A percentile compares a stretch with the other conserved stretches of the same genome.
Conservation (phyloP, 2,329 filamentous ascomycete genomes). For the Xylaria sp. region DNA sequence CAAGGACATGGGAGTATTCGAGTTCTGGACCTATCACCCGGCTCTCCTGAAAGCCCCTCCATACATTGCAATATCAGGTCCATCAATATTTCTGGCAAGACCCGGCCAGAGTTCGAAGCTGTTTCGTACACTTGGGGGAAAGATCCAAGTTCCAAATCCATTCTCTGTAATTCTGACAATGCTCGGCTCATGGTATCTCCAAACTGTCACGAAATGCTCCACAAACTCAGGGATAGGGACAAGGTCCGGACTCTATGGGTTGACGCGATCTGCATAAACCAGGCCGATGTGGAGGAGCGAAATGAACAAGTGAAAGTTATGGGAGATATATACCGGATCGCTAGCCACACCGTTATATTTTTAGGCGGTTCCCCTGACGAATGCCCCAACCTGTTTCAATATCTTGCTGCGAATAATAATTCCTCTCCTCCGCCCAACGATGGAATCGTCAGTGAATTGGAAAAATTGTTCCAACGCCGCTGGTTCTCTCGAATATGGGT, state of each 20-base stretch:
- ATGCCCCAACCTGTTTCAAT: background rate
- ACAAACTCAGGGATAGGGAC: background rate
- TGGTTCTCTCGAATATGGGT: constrained; percentile 12
- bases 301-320: background rate
- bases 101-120: too few relatives aligned
- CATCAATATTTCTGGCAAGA: too few relatives aligned
- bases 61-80: too few relatives aligned
- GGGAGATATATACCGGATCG: background rate
- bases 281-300: background rate
- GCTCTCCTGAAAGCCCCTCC: too few relatives aligned
- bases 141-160: too few relatives aligned
- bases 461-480: background rate
- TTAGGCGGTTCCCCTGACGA: background rate
- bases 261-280: background rate
- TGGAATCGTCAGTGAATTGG: background rate
- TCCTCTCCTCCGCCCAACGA: background rate
- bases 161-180: too few relatives aligned
- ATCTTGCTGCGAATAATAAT: background rate
- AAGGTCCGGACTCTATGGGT: background rate
- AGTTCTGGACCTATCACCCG: too few relatives aligned
- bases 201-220: background rate
- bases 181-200: too few relatives aligned
- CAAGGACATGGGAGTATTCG: too few relatives aligned
- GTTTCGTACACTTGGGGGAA: too few relatives aligned
- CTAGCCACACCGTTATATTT: background rate